Conservation (phyloP, 371 early-diverging fungal species). For the Rhizoclosmatium hyalinum region DNA sequence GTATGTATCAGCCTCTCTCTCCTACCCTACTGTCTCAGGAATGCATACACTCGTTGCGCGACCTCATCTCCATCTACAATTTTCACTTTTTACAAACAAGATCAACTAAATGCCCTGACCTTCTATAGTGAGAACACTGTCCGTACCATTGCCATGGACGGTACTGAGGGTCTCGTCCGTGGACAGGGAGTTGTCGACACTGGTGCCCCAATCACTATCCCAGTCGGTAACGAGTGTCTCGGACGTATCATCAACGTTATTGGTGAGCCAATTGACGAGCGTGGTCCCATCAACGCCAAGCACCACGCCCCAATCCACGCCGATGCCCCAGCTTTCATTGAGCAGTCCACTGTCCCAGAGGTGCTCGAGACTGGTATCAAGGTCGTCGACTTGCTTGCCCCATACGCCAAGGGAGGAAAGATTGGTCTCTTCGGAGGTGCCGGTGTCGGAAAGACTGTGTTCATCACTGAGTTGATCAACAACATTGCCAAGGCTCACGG, state of each 20-base stretch:
- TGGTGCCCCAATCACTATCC: slow-evolving; percentile 92
- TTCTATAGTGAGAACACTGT: slow-evolving; percentile 90
- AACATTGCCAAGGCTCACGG: slow-evolving; percentile 98
- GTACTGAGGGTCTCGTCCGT: slow-evolving; percentile 95
- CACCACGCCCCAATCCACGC: slow-evolving; percentile 89
- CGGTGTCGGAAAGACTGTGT: slow-evolving; percentile 98
- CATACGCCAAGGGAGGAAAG: slow-evolving; percentile 97
- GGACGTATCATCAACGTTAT: slow-evolving; percentile 99
- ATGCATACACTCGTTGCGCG: not conserved
- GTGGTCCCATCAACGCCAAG: slow-evolving; percentile 95
- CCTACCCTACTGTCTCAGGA: not conserved
- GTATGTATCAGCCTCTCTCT: slow-evolving; percentile 40
- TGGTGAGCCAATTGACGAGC: slow-evolving; percentile 98
- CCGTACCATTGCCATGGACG: slow-evolving; percentile 99
- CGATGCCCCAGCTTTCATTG: slow-evolving; percentile 93
- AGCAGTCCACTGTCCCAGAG: slow-evolving; percentile 96
- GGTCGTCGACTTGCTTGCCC: slow-evolving; percentile 97
- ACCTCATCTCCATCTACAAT: not conserved
- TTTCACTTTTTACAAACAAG: slow-evolving; percentile 1
- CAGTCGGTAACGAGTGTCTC: slow-evolving; percentile 94
- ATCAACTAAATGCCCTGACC: not conserved
- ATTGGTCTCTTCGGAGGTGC: slow-evolving; percentile 99
- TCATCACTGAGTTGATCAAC: slow-evolving; percentile 98
- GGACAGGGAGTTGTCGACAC: slow-evolving; percentile 95
- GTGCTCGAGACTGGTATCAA: slow-evolving; percentile 98